Conservation (phyloP, 148 eudicot species). For the Rhododendron ovatum region DNA sequence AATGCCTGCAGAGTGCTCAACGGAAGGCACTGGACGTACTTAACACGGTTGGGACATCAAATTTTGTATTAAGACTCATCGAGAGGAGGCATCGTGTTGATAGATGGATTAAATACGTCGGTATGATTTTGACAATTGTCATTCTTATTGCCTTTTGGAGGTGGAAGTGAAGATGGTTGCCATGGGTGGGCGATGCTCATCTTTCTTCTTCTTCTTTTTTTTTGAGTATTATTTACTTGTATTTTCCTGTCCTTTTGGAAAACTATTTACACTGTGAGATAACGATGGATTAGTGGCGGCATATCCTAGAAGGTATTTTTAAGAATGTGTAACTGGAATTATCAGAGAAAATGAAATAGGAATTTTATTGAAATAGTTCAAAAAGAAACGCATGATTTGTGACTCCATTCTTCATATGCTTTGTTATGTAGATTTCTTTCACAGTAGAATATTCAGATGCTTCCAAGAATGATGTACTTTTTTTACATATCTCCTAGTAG, state of each 20-base stretch:
- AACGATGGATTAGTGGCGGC: neutral
- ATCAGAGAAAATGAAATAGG: neutral
- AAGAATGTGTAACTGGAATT: neutral
- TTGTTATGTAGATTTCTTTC: neutral
- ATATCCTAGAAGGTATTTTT: neutral
- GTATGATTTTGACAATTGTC: conserved; percentile 69
- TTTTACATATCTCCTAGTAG: neutral
- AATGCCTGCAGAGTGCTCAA: conserved; percentile 66
- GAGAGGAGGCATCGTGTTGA: conserved; percentile 81
- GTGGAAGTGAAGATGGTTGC: conserved; percentile 38
- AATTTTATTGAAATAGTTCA: neutral
- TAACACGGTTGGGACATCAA: conserved; percentile 79
- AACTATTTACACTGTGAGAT: neutral
- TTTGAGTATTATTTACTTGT: neutral
- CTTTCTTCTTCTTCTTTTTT: neutral
- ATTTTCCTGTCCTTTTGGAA: neutral
- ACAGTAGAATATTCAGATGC: neutral
- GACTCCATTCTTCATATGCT: neutral
- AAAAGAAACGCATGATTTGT: neutral
- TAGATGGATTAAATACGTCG: conserved; percentile 79
- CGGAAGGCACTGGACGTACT: conserved; percentile 81
- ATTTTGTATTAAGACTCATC: conserved; percentile 47
- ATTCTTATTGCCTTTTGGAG: conserved; percentile 64
- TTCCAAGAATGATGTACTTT: neutral
- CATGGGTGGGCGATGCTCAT: neutral